Conservation (phyloP, 2,329 filamentous ascomycete genomes). For the Aspergillus sp. region DNA sequence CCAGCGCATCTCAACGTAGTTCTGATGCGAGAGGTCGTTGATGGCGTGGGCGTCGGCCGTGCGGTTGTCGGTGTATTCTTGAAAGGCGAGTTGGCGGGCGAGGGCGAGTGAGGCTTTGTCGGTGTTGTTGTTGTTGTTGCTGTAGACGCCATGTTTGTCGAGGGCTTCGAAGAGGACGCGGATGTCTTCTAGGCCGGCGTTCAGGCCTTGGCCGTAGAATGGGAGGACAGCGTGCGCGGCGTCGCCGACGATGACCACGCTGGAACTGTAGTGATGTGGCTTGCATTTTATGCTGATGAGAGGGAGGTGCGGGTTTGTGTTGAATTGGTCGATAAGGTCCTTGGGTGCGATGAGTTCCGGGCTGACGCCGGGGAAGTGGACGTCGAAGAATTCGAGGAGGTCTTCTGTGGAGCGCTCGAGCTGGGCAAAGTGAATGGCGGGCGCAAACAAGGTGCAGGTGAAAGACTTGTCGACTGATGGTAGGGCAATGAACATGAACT, state of each 20-base stretch:
- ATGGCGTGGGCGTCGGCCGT: conserved; percentile 83
- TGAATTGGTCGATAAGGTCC: conserved; percentile 75
- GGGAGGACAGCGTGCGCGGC: conserved; percentile 97
- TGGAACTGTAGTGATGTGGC: conserved; percentile 79
- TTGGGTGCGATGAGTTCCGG: conserved; percentile 62
- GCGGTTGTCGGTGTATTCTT: conserved; percentile 75
- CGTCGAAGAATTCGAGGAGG: conserved; percentile 86
- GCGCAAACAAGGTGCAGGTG: conserved; percentile 91
- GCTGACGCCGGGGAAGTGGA: conserved; percentile 83
- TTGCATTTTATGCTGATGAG: conserved; percentile 91
- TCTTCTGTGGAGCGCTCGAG: conserved; percentile 66
- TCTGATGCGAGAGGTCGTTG: conserved; percentile 86
- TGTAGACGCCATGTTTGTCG: conserved; percentile 65
- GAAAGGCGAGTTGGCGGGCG: conserved; percentile 58
- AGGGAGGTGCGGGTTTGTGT: conserved; percentile 82
- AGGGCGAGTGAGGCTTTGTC: conserved; percentile 51
- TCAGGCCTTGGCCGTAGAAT: conserved; percentile 98
- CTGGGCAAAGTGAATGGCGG: conserved; percentile 67
- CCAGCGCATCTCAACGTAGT: conserved; percentile 92
- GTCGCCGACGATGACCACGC: conserved; percentile 85
- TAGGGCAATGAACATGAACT: conserved; percentile 99
- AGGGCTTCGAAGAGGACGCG: conserved; percentile 82
- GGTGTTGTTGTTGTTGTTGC: conserved; percentile 24
- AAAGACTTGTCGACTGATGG: conserved; percentile 88
- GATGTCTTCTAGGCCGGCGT: conserved; percentile 93